Evolutionary conservation across 371 early-diverging fungal genomes (phyloP), one percentile per base, ranked within the genome.

Genomic region (Batrachochytrium dendrobatidis): DNA sequence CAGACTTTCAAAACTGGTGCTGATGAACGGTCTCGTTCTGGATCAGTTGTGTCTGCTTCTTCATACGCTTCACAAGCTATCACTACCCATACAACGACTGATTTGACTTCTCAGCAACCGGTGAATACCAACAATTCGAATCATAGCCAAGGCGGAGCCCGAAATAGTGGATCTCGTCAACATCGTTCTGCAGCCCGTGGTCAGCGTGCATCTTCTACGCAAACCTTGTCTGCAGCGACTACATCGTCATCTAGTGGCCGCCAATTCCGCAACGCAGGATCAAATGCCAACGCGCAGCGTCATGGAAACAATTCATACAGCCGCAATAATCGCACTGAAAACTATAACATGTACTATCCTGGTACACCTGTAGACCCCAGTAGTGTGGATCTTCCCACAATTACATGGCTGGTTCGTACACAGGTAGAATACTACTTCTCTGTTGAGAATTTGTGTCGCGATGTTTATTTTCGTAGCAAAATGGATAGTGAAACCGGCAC

Each of bases 361-460:
- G 26, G 54, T n/a, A 20, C 18, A n/a, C 57, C 28, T 32, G 53
- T 51, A 26, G 69, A 69, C 43, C 60, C 58, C 8, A 62, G 50
- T 20, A 26, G 31, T n/a, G 67, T 62, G 22, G 72, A 74, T 34
- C n/a, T 70, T n/a, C 68, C 63, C 15, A 67, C 72, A 20, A 61
- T 69, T 31, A 64, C 55, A 33, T 52, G 51, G 49, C 71, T 71
- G 75, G 71, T 67, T 43, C 62, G 72, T 17, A 48, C 49, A 5
- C 75, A 74, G 53, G 61, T 74, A 32, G 77, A 79, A 58, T 79
- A 90, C 72, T 96, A 96, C 77, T 95, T 95, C 61, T 92, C 93
- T 59, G 83, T 91, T 50, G 95, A 94, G 55, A 96, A 96, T 68
- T 73, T 96, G 48, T 90, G 91, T 83, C 87, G 87, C 58, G 97